Percentiles rank a stretch among this genome's conserved stretches.
These are phyloP conservation scores for Sedum album DNA, from an alignment of 164 flowering plant genomes.

Conservation along the genomic window DNA sequence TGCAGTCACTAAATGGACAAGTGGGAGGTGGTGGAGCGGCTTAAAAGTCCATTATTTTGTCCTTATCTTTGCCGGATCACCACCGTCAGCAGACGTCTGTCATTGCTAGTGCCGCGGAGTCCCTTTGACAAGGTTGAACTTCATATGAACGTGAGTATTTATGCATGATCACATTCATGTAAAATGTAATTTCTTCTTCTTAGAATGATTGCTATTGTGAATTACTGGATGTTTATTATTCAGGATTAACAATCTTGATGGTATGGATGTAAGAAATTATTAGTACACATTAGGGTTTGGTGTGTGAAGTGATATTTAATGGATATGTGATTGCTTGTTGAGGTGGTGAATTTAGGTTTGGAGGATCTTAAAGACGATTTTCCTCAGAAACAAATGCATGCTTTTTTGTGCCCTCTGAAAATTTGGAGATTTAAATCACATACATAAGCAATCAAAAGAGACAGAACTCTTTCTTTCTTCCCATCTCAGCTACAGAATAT, in stretches of 20 bases:
- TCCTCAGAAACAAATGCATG: neutral
- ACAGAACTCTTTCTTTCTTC: neutral
- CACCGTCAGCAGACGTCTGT: slow-evolving; percentile 18
- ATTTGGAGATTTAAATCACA: neutral
- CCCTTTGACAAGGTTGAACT: no score
- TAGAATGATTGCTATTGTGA: no score
- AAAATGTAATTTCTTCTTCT: no score
- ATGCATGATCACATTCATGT: no score
- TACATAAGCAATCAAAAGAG: slow-evolving; percentile 2
- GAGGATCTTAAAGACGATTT: neutral
- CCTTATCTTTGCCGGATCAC: slow-evolving; percentile 20
- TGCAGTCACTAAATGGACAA: slow-evolving; percentile 6
- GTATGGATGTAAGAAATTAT: no score
- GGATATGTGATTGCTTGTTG: neutral
- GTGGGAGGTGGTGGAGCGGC: slow-evolving; percentile 13
- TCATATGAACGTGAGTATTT: no score
- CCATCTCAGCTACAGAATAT: no score
- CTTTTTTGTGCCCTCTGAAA: neutral
- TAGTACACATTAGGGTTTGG: no score
- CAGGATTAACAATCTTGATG: no score
- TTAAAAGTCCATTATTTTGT: slow-evolving; percentile 24
- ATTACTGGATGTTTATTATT: no score
- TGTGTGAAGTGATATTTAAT: neutral
- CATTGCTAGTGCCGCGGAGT: neutral
- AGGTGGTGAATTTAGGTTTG: neutral